phyloP scores from a whole-genome alignment of 305 asterid species.

The Plantago lanceolata region DNA sequence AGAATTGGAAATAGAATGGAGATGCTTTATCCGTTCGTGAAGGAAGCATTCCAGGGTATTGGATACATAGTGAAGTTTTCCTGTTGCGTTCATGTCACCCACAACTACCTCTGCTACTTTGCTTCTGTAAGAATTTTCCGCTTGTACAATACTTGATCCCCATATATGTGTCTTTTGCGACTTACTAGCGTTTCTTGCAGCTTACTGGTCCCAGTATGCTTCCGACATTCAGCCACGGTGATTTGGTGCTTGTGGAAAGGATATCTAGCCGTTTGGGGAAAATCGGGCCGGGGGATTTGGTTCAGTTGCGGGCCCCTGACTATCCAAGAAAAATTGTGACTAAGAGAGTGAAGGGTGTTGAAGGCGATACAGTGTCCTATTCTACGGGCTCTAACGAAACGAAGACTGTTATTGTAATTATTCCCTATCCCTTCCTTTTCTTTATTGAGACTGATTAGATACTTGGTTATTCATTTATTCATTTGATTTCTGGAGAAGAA shows the following conservation, averaged over 20 bases:
- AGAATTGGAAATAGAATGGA: background rate
- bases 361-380: constrained; percentile 57
- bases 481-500: constrained; percentile 1
- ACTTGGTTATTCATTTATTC: background rate
- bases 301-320: constrained; percentile 56
- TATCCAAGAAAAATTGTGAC: constrained; percentile 43
- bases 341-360: constrained; percentile 60
- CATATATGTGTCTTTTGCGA: background rate
- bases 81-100: constrained; percentile 55
- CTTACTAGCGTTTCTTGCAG: constrained; percentile 34
- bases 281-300: constrained; percentile 58
- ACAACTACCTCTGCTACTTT: constrained; percentile 42
- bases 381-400: constrained; percentile 33
- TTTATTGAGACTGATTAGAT: background rate
- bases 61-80: constrained; percentile 36
- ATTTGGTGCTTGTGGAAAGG: constrained; percentile 47
- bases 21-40: constrained; percentile 36
- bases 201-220: constrained; percentile 74
- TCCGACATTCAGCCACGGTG: constrained; percentile 52
- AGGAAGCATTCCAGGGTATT: constrained; percentile 51
- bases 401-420: constrained; percentile 45
- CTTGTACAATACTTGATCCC: constrained; percentile 9
- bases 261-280: constrained; percentile 46
- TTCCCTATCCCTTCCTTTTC: background rate
- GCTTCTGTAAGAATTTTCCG: constrained; percentile 33